phyloP scores from a whole-genome alignment of 208 protist genomes.

The Trypanosomatidae sp. region DNA sequence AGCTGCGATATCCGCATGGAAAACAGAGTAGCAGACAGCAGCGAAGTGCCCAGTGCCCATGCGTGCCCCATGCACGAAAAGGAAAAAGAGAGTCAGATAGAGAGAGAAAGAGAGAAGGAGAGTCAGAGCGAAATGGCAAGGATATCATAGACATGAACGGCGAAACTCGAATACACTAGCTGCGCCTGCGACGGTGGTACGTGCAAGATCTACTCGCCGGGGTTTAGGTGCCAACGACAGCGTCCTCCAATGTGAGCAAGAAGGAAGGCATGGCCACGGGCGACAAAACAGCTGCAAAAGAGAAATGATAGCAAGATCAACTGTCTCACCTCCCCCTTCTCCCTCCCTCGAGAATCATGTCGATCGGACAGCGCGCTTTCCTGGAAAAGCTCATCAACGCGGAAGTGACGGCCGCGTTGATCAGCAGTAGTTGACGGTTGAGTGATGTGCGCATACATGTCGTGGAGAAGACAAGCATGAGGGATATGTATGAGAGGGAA shows the following conservation, averaged over 20 bases:
- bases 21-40: background rate
- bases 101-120: background rate
- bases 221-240: background rate
- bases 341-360: background rate
- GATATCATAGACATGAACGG: background rate
- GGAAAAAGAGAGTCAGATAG: slow-evolving; percentile 6
- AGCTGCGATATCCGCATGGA: background rate
- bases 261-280: background rate
- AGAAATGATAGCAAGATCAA: background rate
- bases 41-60: background rate
- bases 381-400: background rate
- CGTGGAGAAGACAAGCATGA: background rate
- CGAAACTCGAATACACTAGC: background rate
- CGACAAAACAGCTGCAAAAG: background rate
- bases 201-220: background rate
- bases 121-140: background rate
- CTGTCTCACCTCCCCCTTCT: background rate
- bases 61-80: background rate
- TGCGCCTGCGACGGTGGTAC: background rate
- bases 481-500: background rate
- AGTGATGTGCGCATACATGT: background rate
- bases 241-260: background rate
- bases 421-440: background rate
- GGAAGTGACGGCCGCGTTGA: background rate
- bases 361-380: background rate